phyloP scores from a whole-genome alignment of 2,329 filamentous ascomycete species.

The Fonsecaea erecta region DNA sequence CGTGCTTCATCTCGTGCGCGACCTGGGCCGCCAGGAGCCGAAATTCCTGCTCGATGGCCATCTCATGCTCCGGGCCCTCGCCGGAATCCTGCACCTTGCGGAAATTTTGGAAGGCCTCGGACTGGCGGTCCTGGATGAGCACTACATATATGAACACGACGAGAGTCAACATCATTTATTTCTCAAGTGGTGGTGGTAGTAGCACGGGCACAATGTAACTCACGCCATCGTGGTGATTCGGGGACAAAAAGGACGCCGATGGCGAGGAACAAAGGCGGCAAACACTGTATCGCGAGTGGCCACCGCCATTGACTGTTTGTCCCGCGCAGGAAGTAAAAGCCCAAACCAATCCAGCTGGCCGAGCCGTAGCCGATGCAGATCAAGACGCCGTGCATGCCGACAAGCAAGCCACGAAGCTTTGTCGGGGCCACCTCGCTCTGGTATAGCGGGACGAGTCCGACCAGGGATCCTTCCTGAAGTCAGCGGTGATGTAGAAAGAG shows the following conservation, averaged over 20 bases:
- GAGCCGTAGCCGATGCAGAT: too few species aligned
- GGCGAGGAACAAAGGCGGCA: background rate
- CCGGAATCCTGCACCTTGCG: slow-evolving; percentile 19
- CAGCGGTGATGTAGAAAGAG: too few species aligned
- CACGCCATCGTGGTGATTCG: slow-evolving; percentile 39
- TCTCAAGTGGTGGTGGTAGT: too few species aligned
- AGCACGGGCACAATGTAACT: too few species aligned
- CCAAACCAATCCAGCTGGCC: slow-evolving; percentile 22
- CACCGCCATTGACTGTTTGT: slow-evolving; percentile 37
- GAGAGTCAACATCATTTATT: too few species aligned
- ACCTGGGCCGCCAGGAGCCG: slow-evolving; percentile 16
- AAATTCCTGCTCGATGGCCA: slow-evolving; percentile 25
- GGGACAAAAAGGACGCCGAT: slow-evolving; percentile 43
- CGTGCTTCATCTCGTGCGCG: slow-evolving; percentile 18
- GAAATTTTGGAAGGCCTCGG: slow-evolving; percentile 25
- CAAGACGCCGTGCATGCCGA: too few species aligned
- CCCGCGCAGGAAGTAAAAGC: slow-evolving; percentile 14
- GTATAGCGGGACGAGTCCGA: too few species aligned
- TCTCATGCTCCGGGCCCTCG: slow-evolving; percentile 12
- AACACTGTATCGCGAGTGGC: background rate
- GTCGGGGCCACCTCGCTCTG: too few species aligned
- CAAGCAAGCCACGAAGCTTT: too few species aligned
- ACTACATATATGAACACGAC: too few species aligned
- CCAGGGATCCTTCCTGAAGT: too few species aligned
- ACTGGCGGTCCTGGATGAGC: slow-evolving; percentile 13